phyloP scores from a whole-genome alignment of 345 rosid species.

The Salix koriyanagi region DNA sequence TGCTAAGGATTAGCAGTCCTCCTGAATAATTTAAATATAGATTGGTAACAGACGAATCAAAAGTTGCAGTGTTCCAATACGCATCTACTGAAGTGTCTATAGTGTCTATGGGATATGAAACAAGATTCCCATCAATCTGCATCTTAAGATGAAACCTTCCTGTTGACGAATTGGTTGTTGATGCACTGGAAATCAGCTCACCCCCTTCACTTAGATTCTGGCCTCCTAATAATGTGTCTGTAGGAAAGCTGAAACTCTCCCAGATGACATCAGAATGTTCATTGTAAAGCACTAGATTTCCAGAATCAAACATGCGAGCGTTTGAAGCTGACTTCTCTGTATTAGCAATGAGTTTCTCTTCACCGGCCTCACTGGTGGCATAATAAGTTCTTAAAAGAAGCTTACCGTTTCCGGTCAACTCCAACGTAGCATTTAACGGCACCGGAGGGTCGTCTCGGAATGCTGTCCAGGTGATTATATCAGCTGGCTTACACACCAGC shows the following conservation, averaged over 20 bases:
- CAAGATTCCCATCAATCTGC: not conserved
- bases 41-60: not conserved
- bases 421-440: not conserved
- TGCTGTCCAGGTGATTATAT: not conserved
- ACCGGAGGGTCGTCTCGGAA: not conserved
- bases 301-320: not conserved
- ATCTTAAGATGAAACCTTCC: not conserved
- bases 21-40: not conserved
- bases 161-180: not conserved
- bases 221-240: slow-evolving; percentile 10
- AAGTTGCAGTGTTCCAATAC: not conserved
- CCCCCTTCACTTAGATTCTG: not conserved
- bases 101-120: not conserved
- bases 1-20: not conserved
- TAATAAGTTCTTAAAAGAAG: not conserved
- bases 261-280: not conserved
- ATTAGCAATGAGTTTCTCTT: not conserved
- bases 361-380: not conserved
- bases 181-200: not conserved
- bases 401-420: not conserved
- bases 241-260: slow-evolving; percentile 5
- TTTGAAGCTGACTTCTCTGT: not conserved
- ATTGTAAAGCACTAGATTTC: slow-evolving; percentile 4
- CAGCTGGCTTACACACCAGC: not conserved
- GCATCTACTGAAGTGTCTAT: not conserved